phyloP scores from a whole-genome alignment of 495 filamentous ascomycete genomes.

The Jackrogersella minutella region DNA sequence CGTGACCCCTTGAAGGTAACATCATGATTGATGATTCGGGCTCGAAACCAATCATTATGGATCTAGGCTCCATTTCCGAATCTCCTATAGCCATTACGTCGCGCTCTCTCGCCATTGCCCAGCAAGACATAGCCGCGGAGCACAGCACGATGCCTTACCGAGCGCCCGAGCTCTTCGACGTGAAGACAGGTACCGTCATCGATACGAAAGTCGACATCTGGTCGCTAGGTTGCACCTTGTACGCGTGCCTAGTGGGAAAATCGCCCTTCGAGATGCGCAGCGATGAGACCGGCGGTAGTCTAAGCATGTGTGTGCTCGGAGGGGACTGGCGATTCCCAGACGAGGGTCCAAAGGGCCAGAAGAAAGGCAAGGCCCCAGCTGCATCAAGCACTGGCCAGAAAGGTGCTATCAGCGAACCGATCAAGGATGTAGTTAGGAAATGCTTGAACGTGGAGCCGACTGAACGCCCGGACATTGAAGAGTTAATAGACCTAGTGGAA shows the following conservation, averaged over 20 bases:
- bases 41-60: constrained; percentile 93
- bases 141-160: constrained; percentile 99
- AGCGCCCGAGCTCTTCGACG: constrained; percentile 96
- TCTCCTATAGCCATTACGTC: constrained; percentile 93
- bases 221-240: constrained; percentile 95
- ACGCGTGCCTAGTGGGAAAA: constrained; percentile 94
- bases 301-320: constrained; percentile 89
- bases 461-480: constrained; percentile 89
- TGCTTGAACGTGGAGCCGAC: constrained; percentile 92
- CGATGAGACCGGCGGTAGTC: constrained; percentile 92
- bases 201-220: constrained; percentile 99
- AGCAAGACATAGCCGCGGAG: constrained; percentile 93
- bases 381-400: constrained; percentile 29
- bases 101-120: constrained; percentile 85
- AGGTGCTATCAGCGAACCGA: constrained; percentile 70
- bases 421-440: constrained; percentile 84
- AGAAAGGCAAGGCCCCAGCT: constrained; percentile 64
- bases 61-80: constrained; percentile 89
- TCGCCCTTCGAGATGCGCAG: constrained; percentile 94
- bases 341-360: constrained; percentile 66
- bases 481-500: constrained; percentile 84
- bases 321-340: constrained; percentile 96
- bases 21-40: constrained; percentile 96
- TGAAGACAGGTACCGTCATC: constrained; percentile 89
- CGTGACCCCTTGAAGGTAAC: constrained; percentile 67